phyloP scores from a whole-genome alignment of 2,329 filamentous ascomycete species.

The Paraconiothyrium sp. region DNA sequence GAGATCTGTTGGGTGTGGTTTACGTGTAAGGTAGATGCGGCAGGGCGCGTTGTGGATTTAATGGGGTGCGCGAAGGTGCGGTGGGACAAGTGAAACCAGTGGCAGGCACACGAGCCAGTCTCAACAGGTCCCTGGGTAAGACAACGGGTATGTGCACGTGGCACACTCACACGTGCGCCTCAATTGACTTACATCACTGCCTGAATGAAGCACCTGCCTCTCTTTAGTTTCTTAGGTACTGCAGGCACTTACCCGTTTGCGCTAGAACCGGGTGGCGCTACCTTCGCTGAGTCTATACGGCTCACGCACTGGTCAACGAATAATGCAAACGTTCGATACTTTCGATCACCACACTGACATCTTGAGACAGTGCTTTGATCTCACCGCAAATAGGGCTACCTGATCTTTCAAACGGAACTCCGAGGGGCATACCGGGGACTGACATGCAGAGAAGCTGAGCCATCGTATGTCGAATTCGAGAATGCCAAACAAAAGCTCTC shows the following conservation, averaged over 20 bases:
- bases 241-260: background rate
- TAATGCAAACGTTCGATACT: background rate
- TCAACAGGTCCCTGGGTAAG: background rate
- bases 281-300: background rate
- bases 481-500: background rate
- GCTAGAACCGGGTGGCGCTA: background rate
- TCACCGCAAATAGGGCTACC: no score
- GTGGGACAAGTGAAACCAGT: background rate
- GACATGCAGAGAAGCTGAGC: background rate
- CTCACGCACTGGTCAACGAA: background rate
- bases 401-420: background rate
- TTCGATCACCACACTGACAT: no score
- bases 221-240: background rate
- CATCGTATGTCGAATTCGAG: background rate
- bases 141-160: background rate
- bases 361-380: no score
- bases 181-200: background rate
- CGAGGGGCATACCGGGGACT: background rate
- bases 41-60: background rate
- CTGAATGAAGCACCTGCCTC: background rate
- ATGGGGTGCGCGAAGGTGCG: background rate
- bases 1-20: background rate
- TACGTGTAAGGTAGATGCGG: background rate
- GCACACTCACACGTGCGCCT: background rate
- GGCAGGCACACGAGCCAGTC: background rate